Percentiles rank a stretch among this genome's conserved stretches.
phyloP scores from a whole-genome alignment of 2,329 filamentous ascomycete genomes.

The Dryadomyces sulphureus region DNA sequence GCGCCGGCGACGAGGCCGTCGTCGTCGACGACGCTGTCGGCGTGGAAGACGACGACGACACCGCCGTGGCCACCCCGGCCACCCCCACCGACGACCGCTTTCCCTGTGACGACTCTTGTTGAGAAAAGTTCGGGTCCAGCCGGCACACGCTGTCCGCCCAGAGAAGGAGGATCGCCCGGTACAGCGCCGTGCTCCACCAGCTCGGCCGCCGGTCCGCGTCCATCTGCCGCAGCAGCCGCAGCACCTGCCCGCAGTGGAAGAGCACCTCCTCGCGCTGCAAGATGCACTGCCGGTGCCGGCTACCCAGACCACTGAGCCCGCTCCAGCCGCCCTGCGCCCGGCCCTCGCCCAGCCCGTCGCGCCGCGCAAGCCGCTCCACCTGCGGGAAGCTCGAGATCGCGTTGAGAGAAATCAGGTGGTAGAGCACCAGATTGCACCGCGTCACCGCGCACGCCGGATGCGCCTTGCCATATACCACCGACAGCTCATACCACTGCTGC shows the following conservation, averaged over 20 bases:
- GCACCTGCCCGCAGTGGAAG: constrained; percentile 53
- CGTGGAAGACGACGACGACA: background rate
- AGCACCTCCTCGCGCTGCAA: constrained; percentile 47
- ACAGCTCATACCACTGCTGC: constrained; percentile 53
- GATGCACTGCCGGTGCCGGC: constrained; percentile 48
- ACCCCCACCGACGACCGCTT: no score
- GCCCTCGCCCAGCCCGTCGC: constrained; percentile 35
- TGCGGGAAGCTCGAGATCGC: constrained; percentile 52
- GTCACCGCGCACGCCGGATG: constrained; percentile 44
- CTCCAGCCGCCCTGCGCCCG: constrained; percentile 14
- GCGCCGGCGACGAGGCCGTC: background rate
- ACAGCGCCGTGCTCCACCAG: constrained; percentile 59
- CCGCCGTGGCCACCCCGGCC: no score
- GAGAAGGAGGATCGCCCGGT: constrained; percentile 48
- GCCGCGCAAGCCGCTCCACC: constrained; percentile 50
- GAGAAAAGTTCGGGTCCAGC: constrained; percentile 26
- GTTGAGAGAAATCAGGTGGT: constrained; percentile 57
- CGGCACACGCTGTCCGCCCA: constrained; percentile 46
- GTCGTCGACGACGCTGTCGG: background rate
- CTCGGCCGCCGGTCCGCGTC: constrained; percentile 43
- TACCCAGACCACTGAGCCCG: constrained; percentile 26
- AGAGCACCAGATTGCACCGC: constrained; percentile 51
- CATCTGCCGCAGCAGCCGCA: constrained; percentile 46
- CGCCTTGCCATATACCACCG: constrained; percentile 37
- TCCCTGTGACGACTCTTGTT: constrained; percentile 1